These are phyloP conservation scores for Furcasterigmium sp. DNA, from an alignment of 2,329 filamentous ascomycete species.

Conservation along the genomic window DNA sequence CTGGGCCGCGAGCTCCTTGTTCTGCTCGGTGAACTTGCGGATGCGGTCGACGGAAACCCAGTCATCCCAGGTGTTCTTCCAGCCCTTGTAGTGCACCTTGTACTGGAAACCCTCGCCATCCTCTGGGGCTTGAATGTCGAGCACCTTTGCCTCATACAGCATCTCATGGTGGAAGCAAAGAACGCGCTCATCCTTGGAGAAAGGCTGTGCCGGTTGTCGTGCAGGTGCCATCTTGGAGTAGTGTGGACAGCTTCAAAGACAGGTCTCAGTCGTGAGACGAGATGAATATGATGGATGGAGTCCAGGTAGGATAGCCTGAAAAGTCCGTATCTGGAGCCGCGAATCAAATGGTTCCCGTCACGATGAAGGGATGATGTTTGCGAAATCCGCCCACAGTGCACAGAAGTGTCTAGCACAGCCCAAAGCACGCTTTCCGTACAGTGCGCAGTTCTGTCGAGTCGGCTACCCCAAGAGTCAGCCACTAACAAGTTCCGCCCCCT, in stretches of 20 bases:
- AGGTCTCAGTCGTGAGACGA: too few relatives aligned
- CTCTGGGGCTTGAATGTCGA: conserved; percentile 69
- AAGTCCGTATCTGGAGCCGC: too few relatives aligned
- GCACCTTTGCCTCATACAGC: conserved; percentile 94
- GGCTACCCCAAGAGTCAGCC: too few relatives aligned
- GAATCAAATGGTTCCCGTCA: too few relatives aligned
- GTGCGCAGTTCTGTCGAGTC: too few relatives aligned
- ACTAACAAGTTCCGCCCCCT: too few relatives aligned
- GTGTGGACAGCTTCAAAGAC: not conserved
- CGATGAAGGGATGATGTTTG: too few relatives aligned
- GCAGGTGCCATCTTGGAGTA: conserved; percentile 36
- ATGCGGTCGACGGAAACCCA: conserved; percentile 94
- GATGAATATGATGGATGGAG: too few relatives aligned
- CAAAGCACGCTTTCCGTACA: too few relatives aligned
- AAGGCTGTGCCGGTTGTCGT: conserved; percentile 32
- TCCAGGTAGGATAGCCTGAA: too few relatives aligned
- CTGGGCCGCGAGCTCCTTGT: conserved; percentile 79
- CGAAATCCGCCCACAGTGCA: too few relatives aligned
- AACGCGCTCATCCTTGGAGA: conserved; percentile 81
- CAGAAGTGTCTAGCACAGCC: too few relatives aligned
- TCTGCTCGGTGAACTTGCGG: conserved; percentile 90
- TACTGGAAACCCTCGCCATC: conserved; percentile 71
- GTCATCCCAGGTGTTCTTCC: conserved; percentile 99
- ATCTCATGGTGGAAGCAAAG: conserved; percentile 97
- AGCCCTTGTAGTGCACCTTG: conserved; percentile 97